These are phyloP conservation scores for Saprolegnia diclina DNA, from an alignment of 352 stramenopile genomes.

Conservation along the genomic window DNA sequence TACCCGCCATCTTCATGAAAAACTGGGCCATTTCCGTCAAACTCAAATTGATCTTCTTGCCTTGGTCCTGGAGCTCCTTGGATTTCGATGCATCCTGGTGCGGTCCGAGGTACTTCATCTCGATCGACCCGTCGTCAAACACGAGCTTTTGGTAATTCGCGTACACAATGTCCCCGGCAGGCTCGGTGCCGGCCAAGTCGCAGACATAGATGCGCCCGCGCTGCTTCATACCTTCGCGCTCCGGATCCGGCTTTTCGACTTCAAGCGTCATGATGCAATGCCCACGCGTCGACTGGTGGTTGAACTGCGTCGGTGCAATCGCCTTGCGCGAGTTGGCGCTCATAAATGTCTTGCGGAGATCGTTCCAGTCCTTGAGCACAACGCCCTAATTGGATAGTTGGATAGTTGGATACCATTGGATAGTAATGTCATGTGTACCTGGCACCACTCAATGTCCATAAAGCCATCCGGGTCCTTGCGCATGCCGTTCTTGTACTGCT, in stretches of 20 bases:
- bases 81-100: slow-evolving; percentile 88
- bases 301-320: slow-evolving; percentile 92
- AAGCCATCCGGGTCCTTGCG: slow-evolving; percentile 91
- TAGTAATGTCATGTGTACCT: slow-evolving; percentile 26
- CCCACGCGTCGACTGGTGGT: slow-evolving; percentile 90
- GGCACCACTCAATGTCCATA: slow-evolving; percentile 94
- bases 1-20: slow-evolving; percentile 94
- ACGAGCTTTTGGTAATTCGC: slow-evolving; percentile 91
- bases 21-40: slow-evolving; percentile 95
- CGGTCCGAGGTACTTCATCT: slow-evolving; percentile 88
- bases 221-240: slow-evolving; percentile 87
- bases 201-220: slow-evolving; percentile 90
- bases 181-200: slow-evolving; percentile 90
- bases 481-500: slow-evolving; percentile 94
- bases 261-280: slow-evolving; percentile 95
- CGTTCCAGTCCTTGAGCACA: slow-evolving; percentile 91
- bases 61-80: slow-evolving; percentile 92
- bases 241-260: slow-evolving; percentile 89
- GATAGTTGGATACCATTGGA: neutral
- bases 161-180: slow-evolving; percentile 91
- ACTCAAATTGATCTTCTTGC: slow-evolving; percentile 95
- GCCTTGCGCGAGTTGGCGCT: slow-evolving; percentile 87
- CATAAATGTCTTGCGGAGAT: slow-evolving; percentile 88
- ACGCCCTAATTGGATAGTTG: slow-evolving; percentile 35
- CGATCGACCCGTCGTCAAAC: slow-evolving; percentile 87